Percentiles rank a stretch among this genome's conserved stretches.
Evolutionary conservation across 1,284 basidiomycete genomes (phyloP).

Genomic region (Puccinia polysora): DNA sequence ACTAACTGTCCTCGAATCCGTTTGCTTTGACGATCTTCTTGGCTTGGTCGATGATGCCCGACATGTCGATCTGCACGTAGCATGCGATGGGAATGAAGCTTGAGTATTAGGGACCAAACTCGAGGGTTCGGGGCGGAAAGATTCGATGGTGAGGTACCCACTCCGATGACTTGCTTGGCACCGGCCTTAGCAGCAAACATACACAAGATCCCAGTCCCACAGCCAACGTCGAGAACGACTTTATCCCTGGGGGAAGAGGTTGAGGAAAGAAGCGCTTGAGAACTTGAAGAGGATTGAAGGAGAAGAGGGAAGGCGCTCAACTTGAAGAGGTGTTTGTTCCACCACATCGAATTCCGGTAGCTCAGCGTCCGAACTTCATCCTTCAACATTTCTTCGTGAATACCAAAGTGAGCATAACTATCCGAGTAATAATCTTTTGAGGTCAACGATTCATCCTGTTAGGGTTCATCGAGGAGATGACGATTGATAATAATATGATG

Average conservation of each 20-base stretch:
- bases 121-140: too few species aligned
- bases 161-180: slow-evolving; percentile 80
- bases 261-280: not conserved
- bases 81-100: not conserved
- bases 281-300: not conserved
- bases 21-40: slow-evolving; percentile 94
- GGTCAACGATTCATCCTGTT: slow-evolving; percentile 15
- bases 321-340: slow-evolving; percentile 93
- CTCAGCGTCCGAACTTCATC: slow-evolving; percentile 91
- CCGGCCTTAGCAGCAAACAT: slow-evolving; percentile 99
- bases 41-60: slow-evolving; percentile 98
- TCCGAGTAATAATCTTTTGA: slow-evolving; percentile 53
- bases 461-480: too few species aligned
- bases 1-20: slow-evolving; percentile 86
- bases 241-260: slow-evolving; percentile 59
- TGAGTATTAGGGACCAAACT: not conserved
- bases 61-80: slow-evolving; percentile 87
- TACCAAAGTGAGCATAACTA: slow-evolving; percentile 93
- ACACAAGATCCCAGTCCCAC: slow-evolving; percentile 95
- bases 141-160: slow-evolving; percentile 55
- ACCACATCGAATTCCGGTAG: slow-evolving; percentile 89
- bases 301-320: not conserved
- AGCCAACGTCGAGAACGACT: slow-evolving; percentile 94
- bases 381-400: slow-evolving; percentile 99
- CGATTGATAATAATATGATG: too few species aligned